These are phyloP conservation scores for Fusarium sp. DNA, from an alignment of 2,329 filamentous ascomycete genomes.

Conservation along the genomic window DNA sequence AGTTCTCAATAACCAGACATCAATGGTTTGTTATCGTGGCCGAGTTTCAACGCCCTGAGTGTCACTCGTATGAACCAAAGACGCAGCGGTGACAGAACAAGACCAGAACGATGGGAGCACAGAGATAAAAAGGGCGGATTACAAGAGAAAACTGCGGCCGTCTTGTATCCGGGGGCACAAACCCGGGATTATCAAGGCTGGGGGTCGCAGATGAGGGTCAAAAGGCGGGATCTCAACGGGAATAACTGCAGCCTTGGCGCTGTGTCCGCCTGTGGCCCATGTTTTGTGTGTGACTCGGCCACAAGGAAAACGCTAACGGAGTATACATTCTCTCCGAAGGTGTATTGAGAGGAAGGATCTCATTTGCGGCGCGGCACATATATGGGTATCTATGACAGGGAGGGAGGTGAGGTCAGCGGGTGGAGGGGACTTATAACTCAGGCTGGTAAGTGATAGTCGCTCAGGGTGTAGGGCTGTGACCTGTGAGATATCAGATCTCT, in stretches of 20 bases:
- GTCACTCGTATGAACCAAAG: constrained; percentile 1
- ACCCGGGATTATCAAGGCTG: constrained; percentile 41
- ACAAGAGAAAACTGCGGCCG: constrained; percentile 15
- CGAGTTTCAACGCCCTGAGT: neutral
- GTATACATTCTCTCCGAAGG: constrained; percentile 19
- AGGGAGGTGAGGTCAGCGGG: too few relatives aligned
- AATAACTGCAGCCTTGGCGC: constrained; percentile 42
- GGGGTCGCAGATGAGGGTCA: constrained; percentile 37
- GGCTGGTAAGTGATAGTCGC: neutral
- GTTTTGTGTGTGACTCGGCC: constrained; percentile 31
- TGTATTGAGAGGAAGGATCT: constrained; percentile 17
- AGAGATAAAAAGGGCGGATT: neutral
- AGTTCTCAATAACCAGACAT: neutral
- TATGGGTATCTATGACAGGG: neutral
- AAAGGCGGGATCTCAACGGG: constrained; percentile 45
- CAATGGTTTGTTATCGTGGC: neutral
- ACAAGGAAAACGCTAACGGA: constrained; percentile 36
- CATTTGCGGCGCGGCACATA: constrained; percentile 27
- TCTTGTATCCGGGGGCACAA: constrained; percentile 36
- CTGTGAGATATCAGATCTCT: neutral
- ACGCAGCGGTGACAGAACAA: neutral
- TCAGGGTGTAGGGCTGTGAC: neutral
- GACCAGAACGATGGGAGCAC: constrained; percentile 1
- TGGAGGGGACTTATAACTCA: neutral
- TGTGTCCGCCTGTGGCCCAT: constrained; percentile 38